Evolutionary conservation across 2,329 filamentous ascomycete genomes (phyloP).

Genomic region (Biscogniauxia sp.): DNA sequence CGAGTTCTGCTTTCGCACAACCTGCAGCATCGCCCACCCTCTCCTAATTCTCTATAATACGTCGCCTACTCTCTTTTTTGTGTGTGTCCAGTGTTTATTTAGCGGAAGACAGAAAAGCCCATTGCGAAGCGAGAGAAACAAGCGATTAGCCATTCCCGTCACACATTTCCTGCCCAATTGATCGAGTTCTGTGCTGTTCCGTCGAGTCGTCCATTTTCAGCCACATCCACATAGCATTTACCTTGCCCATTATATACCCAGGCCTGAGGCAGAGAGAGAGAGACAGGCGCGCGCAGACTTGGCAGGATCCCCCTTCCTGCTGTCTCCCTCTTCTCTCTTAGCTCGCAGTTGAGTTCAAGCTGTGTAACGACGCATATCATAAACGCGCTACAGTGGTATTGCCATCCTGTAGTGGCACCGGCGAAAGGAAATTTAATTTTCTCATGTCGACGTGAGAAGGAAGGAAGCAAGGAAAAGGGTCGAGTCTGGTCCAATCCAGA

Average conservation of each 20-base stretch:
- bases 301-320: too few relatives aligned
- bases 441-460: neutral
- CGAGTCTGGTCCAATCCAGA: neutral
- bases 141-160: neutral
- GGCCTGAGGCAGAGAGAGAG: too few relatives aligned
- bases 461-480: neutral
- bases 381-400: conserved; percentile 1
- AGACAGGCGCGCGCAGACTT: neutral
- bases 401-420: neutral
- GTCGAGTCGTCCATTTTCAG: conserved; percentile 13
- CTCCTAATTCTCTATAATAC: conserved; percentile 8
- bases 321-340: neutral
- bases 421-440: neutral
- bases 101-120: neutral
- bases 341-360: neutral
- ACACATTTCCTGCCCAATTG: conserved; percentile 5
- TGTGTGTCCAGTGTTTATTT: neutral
- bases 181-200: conserved; percentile 9
- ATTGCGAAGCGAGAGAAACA: neutral
- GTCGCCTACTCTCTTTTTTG: conserved; percentile 2
- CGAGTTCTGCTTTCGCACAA: conserved; percentile 5
- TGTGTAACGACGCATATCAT: neutral
- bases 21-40: conserved; percentile 1
- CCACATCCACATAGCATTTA: conserved; percentile 15
- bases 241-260: conserved; percentile 17